Evolutionary conservation across 2,329 filamentous ascomycete genomes (phyloP), one percentile per base, ranked within the genome.

Genomic region (Coniochaeta prunicola): DNA sequence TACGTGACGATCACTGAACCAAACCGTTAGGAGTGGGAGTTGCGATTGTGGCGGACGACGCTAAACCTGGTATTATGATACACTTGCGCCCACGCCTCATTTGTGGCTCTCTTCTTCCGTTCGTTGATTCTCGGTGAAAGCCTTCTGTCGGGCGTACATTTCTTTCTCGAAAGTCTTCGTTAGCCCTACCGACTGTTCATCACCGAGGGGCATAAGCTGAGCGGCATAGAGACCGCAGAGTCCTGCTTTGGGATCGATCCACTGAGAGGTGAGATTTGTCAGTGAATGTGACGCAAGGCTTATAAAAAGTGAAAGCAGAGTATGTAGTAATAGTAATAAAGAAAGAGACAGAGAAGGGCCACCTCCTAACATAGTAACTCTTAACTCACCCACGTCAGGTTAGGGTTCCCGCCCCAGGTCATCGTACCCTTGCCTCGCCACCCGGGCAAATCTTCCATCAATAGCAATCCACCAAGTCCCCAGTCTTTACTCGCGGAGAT

Each of bases 351-450:
- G 12, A 33, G 12, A 33, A 33, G 12, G n/a, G n/a, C 31, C 6
- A 33, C 31, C 31, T 6, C 6, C 31, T 33, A 6, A 33, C 31
- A 33, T 12, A 6, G 31, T 6, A 12, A 33, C 12, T 33, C 31
- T 6, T 33, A 33, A 33, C 36, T 70, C 21, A 80, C 80, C 79
- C 78, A 81, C 2, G 71, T 56, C 24, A 79, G 63, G 0, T 76
- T 78, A 62, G 75, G 38, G 0, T 77, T 76, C 2, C 78, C 79
- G 8, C 75, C 77, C 77, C 77, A 80, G 3, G 70, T 73, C 58
- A 80, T 64, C 0, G 77, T 79, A 1, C 67, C 60, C 36, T 72
- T 69, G 3, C 76, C 75, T 50, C 77, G 77, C 71, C 76, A 77
- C 3, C 74, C 74, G 1, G 76, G 69, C 1, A 72, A 62, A 59